phyloP scores from a whole-genome alignment of 2,329 filamentous ascomycete genomes.

The Dothistroma pini region DNA sequence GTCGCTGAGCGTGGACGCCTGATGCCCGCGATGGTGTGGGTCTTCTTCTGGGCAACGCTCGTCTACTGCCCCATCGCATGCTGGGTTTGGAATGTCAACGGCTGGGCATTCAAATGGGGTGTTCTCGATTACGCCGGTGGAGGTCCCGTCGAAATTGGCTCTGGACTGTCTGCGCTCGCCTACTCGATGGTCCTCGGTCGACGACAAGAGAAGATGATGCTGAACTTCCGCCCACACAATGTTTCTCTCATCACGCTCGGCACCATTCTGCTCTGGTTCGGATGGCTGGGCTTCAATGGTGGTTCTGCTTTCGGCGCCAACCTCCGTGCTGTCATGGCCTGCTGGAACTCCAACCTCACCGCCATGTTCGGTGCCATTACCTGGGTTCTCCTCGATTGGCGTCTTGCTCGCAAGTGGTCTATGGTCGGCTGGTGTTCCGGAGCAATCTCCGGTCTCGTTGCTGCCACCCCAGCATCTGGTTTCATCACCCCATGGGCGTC shows the following conservation, averaged over 20 bases:
- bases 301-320: constrained; percentile 78
- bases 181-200: constrained; percentile 95
- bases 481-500: constrained; percentile 68
- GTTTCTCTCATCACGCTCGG: constrained; percentile 95
- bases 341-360: constrained; percentile 95
- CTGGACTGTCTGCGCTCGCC: constrained; percentile 85
- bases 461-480: constrained; percentile 79
- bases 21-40: constrained; percentile 90
- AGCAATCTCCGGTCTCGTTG: constrained; percentile 79
- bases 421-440: constrained; percentile 93
- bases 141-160: constrained; percentile 94
- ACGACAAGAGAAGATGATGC: constrained; percentile 98
- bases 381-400: constrained; percentile 95
- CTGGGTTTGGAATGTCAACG: constrained; percentile 95
- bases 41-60: constrained; percentile 92
- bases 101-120: constrained; percentile 87
- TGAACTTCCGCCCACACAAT: constrained; percentile 99
- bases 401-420: constrained; percentile 90
- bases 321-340: constrained; percentile 91
- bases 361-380: constrained; percentile 88
- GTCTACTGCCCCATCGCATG: constrained; percentile 96
- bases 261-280: constrained; percentile 95
- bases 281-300: constrained; percentile 98
- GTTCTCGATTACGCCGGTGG: constrained; percentile 96
- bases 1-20: constrained; percentile 92